Evolutionary conservation across 306 rosid species (phyloP).

Genomic region (Cucurbita argyrosperma): DNA sequence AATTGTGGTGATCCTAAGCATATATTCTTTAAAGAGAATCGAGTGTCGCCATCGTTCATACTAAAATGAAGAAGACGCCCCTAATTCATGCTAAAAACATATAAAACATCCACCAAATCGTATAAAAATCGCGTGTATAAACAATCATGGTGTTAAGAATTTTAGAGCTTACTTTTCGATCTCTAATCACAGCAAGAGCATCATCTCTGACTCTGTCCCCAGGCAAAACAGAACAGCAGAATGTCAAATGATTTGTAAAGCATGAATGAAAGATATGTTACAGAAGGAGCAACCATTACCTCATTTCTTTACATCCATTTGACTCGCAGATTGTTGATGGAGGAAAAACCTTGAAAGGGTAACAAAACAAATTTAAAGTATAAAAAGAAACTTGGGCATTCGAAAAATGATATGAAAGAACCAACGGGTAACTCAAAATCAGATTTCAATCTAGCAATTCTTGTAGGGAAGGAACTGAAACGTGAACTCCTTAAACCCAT

Average conservation of each 20-base stretch:
- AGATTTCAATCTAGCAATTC: neutral
- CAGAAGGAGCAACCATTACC: conserved; percentile 23
- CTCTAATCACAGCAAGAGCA: conserved; percentile 22
- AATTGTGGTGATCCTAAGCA: neutral
- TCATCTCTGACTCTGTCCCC: conserved; percentile 58
- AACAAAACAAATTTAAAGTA: neutral
- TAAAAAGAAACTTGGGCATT: neutral
- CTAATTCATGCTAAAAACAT: neutral
- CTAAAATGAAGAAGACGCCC: neutral
- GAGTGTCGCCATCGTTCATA: neutral
- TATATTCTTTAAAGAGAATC: neutral
- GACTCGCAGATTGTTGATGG: conserved; percentile 30
- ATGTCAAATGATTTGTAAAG: conserved; percentile 1
- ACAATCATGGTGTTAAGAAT: neutral
- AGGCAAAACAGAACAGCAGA: conserved; percentile 8
- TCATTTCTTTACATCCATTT: conserved; percentile 45
- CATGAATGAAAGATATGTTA: neutral
- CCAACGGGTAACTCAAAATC: neutral
- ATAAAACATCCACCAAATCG: neutral
- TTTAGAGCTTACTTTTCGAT: conserved; percentile 47
- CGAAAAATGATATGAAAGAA: neutral
- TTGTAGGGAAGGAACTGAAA: neutral
- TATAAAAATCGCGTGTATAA: neutral
- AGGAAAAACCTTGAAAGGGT: conserved; percentile 27
- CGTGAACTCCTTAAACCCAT: neutral